Base-by-base conservation (phyloP, 164 flowering plant genomes). In the Vitis riparia region DNA sequence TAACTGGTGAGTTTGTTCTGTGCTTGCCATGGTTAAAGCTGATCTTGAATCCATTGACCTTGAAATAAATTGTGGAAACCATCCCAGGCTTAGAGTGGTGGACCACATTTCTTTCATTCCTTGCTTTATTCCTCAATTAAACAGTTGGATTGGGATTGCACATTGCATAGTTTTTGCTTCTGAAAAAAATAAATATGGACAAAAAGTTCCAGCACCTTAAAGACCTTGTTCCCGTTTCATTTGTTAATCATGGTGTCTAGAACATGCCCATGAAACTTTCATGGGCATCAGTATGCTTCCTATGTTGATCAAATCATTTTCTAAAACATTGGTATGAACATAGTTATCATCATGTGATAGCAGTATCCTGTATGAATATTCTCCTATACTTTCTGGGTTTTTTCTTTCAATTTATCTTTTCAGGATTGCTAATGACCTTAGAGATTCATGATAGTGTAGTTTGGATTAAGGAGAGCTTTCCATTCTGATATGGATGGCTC, bases 11-110 rank as follows among this genome's bases (percentile, higher is more conserved):
- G 27, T 23, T 0, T 23, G 66, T 65, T 83, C 88, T 16, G 88
- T 84, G 58, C 71, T 86, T 75, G 78, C 84, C 27, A 86, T 89
- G 89, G 90, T 89, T 65, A 77, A 79, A 68, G 90, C 89, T 73
- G 94, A 89, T 14, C 78, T 88, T 53, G 83, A 79, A 30, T 44
- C 80, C 48, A 81, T 84, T 73, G 82, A 86, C 68, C 79, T 85
- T 64, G 73, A 77, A 55, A 58, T 29, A 74, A 91, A 89, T 67
- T 47, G 76, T 73, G 94, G 92, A 70, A 86, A 76, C 62, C 92
- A 89, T 78, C 90, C 91, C 59, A 74, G 94, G 65, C 90, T 89
- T 74, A 91, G 94, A 55, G 89, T 85, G 72, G 91, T 89, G 9
- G 91, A 89, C 69, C 94, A 85, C 65, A 79, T 89, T 37, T 89